Base-by-base conservation (phyloP, 2,329 filamentous ascomycete genomes). In the Madurella mycetomatis region DNA sequence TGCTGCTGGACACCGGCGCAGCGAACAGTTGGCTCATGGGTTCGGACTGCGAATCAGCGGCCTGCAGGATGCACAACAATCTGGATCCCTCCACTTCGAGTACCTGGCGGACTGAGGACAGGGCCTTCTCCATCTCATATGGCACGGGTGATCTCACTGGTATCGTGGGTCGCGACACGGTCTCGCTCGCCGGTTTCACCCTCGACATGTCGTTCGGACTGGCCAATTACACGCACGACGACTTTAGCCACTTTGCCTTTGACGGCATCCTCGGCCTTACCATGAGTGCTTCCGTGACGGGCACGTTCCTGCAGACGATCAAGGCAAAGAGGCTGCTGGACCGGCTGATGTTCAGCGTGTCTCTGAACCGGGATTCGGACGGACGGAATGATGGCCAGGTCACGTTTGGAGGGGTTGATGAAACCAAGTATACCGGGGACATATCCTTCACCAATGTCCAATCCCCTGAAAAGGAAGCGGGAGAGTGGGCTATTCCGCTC, bases 241-340 rank as follows among this genome's bases (percentile, higher is more conserved):
- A 94, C 59, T 95, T 96, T 68, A 72, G 75, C 30, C 79, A 81
- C 49, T 95, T 92, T 63, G 87, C 89, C 1, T 91, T 95, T 70
- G 91, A 96, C 67, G 91, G 91, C 19, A 95, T 96, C 47, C 73
- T 96, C 2, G 91, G 90, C 4, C 73, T 95, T 19, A 87, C 88
- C 15, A 84, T 85, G 62, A 79, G 79, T 57, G 73, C 76, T 11
- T 80, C 79, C 2, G 75, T 73, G 37, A 79, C 80, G 5, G 81
- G 87, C 17, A 88, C 84, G 43, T 85, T 94, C 62, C 76, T 94
- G 67, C 76, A 86, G 40, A 73, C 78, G 1, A 70, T 95, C 43
- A 73, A 76, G 15, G 64, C 78, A 1, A 75, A 79, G n/a, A 76
- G 79, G 18, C 64, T 80, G 17, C 73, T 94, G 42, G 62, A 72